phyloP scores from a whole-genome alignment of 2,329 filamentous ascomycete species.

The Penicillium sp. region DNA sequence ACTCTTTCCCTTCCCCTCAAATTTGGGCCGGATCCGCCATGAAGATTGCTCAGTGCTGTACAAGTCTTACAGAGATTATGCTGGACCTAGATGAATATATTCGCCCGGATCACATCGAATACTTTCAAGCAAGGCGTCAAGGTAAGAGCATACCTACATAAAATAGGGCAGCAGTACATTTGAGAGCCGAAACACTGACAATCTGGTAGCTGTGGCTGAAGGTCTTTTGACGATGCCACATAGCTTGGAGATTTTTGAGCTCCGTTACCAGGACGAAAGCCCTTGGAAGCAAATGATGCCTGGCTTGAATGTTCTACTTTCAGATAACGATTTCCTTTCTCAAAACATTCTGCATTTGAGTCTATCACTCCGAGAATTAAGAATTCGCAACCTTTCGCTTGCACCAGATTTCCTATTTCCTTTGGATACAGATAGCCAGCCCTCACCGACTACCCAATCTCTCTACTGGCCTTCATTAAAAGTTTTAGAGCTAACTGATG shows the following conservation, averaged over 20 bases:
- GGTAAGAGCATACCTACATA: no score
- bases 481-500: neutral
- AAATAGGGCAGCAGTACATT: no score
- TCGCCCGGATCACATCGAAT: slow-evolving; percentile 9
- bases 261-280: neutral
- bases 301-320: slow-evolving; percentile 5
- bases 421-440: neutral
- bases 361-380: slow-evolving; percentile 1
- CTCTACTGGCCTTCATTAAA: slow-evolving; percentile 8
- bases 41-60: slow-evolving; percentile 6
- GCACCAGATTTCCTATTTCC: neutral
- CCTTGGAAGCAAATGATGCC: neutral
- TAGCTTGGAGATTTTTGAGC: neutral
- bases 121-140: slow-evolving; percentile 11
- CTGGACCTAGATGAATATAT: slow-evolving; percentile 9
- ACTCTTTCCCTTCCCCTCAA: neutral
- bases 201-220: slow-evolving; percentile 9
- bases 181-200: no score
- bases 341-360: slow-evolving; percentile 6
- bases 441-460: neutral
- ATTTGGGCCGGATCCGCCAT: slow-evolving; percentile 5
- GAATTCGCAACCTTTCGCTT: neutral
- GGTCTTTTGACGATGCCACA: neutral
- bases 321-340: neutral
- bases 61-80: neutral